Evolutionary conservation across 1,284 basidiomycete genomes (phyloP).

Genomic region (Taiwanofungus camphoratus): DNA sequence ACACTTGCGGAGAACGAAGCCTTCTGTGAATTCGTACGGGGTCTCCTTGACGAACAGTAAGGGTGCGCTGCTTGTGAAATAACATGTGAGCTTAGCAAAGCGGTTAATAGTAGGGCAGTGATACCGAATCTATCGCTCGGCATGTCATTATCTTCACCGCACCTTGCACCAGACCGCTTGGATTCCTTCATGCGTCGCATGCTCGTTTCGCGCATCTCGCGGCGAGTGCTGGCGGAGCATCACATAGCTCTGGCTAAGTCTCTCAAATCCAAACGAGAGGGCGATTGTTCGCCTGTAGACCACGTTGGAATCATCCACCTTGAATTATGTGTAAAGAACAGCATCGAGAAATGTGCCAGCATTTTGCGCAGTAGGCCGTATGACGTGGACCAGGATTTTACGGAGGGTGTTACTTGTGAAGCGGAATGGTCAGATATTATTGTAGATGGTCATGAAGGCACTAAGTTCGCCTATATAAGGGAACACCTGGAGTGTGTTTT

Average conservation of each 20-base stretch:
- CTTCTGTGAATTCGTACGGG: conserved; percentile 71
- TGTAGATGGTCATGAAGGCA: conserved; percentile 70
- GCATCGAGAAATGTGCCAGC: conserved; percentile 62
- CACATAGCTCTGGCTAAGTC: conserved; percentile 79
- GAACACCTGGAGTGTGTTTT: conserved; percentile 77
- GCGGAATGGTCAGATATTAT: conserved; percentile 58
- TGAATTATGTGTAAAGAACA: conserved; percentile 61
- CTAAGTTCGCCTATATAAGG: conserved; percentile 79
- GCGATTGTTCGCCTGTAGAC: conserved; percentile 35
- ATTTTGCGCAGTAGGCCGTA: conserved; percentile 52
- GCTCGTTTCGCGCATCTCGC: conserved; percentile 86
- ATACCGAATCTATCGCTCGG: conserved; percentile 77
- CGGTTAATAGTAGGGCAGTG: conserved; percentile 51
- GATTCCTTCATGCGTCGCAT: conserved; percentile 90
- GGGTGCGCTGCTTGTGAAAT: conserved; percentile 17
- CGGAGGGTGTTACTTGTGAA: conserved; percentile 22
- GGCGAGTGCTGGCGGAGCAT: conserved; percentile 85
- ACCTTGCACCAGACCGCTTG: conserved; percentile 71
- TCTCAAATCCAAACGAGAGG: conserved; percentile 33
- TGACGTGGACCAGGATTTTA: conserved; percentile 36
- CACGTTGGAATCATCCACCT: conserved; percentile 89
- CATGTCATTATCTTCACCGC: conserved; percentile 71
- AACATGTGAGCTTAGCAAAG: neutral
- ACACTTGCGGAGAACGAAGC: conserved; percentile 71
- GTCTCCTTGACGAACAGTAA: conserved; percentile 74